Percentiles rank a stretch among this genome's conserved stretches.
phyloP scores from a whole-genome alignment of 1,284 basidiomycete species.

The Malassezia caprae region DNA sequence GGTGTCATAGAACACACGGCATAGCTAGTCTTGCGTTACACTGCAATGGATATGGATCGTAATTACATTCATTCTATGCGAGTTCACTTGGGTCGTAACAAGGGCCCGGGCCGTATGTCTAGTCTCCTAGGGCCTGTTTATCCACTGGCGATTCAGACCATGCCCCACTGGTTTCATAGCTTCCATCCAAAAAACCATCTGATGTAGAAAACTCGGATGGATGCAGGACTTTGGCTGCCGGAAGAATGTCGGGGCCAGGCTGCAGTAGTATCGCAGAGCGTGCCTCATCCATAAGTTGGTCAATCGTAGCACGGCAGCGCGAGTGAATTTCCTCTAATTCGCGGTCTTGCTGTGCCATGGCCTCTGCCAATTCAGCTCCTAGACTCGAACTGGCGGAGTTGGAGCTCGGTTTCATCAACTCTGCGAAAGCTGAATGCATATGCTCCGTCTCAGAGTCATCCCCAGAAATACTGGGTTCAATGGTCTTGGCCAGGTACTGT shows the following conservation, averaged over 20 bases:
- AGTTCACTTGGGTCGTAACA: background rate
- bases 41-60: slow-evolving; percentile 8
- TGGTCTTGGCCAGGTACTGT: slow-evolving; percentile 15
- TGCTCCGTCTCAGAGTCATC: slow-evolving; percentile 2
- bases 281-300: slow-evolving; percentile 27
- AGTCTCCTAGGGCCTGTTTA: background rate
- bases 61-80: background rate
- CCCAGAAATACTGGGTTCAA: slow-evolving; percentile 9
- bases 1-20: background rate
- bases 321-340: slow-evolving; percentile 30
- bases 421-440: background rate
- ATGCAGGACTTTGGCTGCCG: slow-evolving; percentile 30
- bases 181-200: background rate
- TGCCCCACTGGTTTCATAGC: background rate
- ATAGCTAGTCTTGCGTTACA: background rate
- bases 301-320: slow-evolving; percentile 29
- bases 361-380: background rate
- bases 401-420: background rate
- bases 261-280: slow-evolving; percentile 26
- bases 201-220: slow-evolving; percentile 23
- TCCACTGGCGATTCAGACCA: background rate
- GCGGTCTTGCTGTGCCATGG: slow-evolving; percentile 21
- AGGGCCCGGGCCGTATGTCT: background rate
- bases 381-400: background rate
- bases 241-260: slow-evolving; percentile 12